Evolutionary conservation across 768 basidiomycete species (phyloP).

Genomic region (Cystobasidium tubakii): DNA sequence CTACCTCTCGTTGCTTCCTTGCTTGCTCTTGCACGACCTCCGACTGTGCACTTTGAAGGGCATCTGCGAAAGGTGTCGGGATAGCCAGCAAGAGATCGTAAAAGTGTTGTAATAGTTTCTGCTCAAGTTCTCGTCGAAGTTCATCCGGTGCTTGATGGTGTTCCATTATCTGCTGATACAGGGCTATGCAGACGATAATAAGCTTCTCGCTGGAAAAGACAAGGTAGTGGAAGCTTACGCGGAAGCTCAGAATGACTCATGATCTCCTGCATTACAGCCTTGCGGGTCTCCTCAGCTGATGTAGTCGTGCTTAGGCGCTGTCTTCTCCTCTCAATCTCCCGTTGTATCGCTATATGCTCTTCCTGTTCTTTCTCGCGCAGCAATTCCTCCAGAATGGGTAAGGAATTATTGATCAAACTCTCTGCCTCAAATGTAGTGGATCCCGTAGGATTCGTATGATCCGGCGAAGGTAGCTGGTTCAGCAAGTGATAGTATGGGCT

Average conservation of each 20-base stretch:
- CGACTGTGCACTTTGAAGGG: constrained; percentile 31
- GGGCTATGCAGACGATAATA: constrained; percentile 57
- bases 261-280: constrained; percentile 43
- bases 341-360: constrained; percentile 59
- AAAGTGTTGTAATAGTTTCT: constrained; percentile 65
- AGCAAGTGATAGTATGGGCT: constrained; percentile 63
- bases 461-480: constrained; percentile 64
- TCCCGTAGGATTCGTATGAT: constrained; percentile 65
- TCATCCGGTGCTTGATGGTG: constrained; percentile 74
- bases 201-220: too few relatives aligned
- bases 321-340: constrained; percentile 70
- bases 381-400: constrained; percentile 69
- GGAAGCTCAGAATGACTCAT: constrained; percentile 43
- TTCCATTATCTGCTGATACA: constrained; percentile 74
- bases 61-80: constrained; percentile 51
- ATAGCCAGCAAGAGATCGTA: constrained; percentile 61
- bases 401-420: constrained; percentile 63
- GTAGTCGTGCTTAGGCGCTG: constrained; percentile 59
- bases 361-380: constrained; percentile 60
- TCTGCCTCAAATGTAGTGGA: constrained; percentile 57
- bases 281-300: constrained; percentile 44
- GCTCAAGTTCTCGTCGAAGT: constrained; percentile 68
- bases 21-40: constrained; percentile 52
- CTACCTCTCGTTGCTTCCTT: constrained; percentile 36
- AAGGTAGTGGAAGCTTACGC: constrained; percentile 27